A percentile compares a stretch with the other conserved stretches of the same genome.
These are phyloP conservation scores for Amorphotheca resinae DNA, from an alignment of 495 filamentous ascomycete genomes.

Conservation along the genomic window DNA sequence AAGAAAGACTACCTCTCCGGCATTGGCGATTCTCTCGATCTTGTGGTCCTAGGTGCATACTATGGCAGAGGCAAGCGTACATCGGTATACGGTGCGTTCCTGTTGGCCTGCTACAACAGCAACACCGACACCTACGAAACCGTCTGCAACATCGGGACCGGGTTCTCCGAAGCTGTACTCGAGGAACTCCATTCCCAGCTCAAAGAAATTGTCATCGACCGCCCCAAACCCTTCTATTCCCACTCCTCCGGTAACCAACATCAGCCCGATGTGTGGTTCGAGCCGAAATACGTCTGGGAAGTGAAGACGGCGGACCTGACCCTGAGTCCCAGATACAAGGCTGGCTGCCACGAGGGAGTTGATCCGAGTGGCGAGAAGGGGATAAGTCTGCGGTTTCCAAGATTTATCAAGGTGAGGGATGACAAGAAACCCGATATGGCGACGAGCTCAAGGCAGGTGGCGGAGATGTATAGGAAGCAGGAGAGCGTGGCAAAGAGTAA, in stretches of 20 bases:
- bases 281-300: slow-evolving; percentile 90
- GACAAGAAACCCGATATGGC: slow-evolving; percentile 94
- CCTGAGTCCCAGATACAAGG: slow-evolving; percentile 83
- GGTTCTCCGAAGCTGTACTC: slow-evolving; percentile 80
- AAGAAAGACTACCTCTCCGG: slow-evolving; percentile 96
- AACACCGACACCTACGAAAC: slow-evolving; percentile 72
- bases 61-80: slow-evolving; percentile 91
- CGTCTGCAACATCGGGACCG: slow-evolving; percentile 96
- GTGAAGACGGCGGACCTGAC: slow-evolving; percentile 94
- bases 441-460: slow-evolving; percentile 68
- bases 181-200: slow-evolving; percentile 69
- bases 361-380: slow-evolving; percentile 68
- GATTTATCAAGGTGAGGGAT: slow-evolving; percentile 79
- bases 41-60: slow-evolving; percentile 93
- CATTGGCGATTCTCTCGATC: slow-evolving; percentile 88
- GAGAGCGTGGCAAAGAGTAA: slow-evolving; percentile 70
- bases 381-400: slow-evolving; percentile 76
- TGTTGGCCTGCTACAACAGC: slow-evolving; percentile 85
- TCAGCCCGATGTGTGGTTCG: slow-evolving; percentile 98
- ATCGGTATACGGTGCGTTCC: slow-evolving; percentile 86
- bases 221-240: slow-evolving; percentile 84
- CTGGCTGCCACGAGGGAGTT: slow-evolving; percentile 49
- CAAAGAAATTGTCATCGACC: slow-evolving; percentile 62
- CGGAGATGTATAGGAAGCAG: slow-evolving; percentile 95
- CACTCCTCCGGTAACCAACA: slow-evolving; percentile 75